Evolutionary conservation across 2,329 filamentous ascomycete species (phyloP), one percentile per base, ranked within the genome.

Genomic region (Colletotrichum viniferum): DNA sequence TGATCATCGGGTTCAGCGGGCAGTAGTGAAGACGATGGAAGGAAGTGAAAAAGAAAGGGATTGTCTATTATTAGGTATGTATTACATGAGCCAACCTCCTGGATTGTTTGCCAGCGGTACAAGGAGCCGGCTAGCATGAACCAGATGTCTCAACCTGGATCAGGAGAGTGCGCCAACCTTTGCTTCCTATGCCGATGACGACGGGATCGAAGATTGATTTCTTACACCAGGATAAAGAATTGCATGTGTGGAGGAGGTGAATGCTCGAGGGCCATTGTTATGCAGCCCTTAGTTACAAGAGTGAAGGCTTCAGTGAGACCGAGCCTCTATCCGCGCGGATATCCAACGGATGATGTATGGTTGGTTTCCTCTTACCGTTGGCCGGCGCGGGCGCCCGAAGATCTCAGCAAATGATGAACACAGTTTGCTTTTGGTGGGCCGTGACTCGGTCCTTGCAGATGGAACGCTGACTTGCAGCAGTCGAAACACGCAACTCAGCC

Each of bases 401-500:
- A 7, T 67, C 48, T 58, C 28, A 18, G 48, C n/a, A n/a, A 12
- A 14, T 38, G 64, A 26, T 16, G 14, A 34, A 14, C 18, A 14
- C 13, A 34, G 32, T 24, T 67, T 74, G 55, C 62, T 63, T 72
- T 36, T 74, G 38, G 9, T 60, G 68, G 61, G 13, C 18, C 7
- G 38, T 26, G 30, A 13, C 14, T 30, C 6, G 24, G 28, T 18
- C 34, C 63, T 64, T 38, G 21, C 34, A 68, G 73, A 32, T 69
- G 69, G 34, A 48, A 75, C 56, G 14, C 13, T 55, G 58, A 36
- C 43, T 32, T 69, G 69, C 69, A 73, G 69, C 43, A 73, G 48
- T 64, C 34, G 58, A 38, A 75, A 73, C 48, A 64, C 32, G 43
- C 26, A n/a, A 34, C 13, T 30, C 34, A 65, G 69, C n/a, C 36